A percentile compares a stretch with the other conserved stretches of the same genome.
phyloP scores from a whole-genome alignment of 805 yeast genomes.

The Starmera quercuum region DNA sequence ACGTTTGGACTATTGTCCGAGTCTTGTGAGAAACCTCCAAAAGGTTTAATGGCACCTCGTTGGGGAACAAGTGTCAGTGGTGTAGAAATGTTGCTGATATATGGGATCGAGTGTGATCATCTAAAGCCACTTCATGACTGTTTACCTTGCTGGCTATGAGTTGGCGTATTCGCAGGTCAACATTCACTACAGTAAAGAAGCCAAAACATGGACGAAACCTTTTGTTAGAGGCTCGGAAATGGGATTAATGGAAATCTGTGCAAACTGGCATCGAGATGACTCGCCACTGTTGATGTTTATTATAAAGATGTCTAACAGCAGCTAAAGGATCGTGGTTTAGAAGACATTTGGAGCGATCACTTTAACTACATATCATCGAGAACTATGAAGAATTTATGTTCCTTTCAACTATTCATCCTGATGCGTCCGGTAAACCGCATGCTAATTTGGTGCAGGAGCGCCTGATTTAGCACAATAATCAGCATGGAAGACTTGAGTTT shows the following conservation, averaged over 20 bases:
- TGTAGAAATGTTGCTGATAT: constrained; percentile 25
- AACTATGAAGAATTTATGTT: constrained; percentile 29
- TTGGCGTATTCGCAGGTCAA: constrained; percentile 30
- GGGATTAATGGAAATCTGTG: constrained; percentile 30
- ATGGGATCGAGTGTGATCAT: constrained; percentile 30
- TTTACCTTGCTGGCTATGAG: constrained; percentile 28
- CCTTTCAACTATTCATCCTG: constrained; percentile 31
- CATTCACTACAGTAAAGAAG: constrained; percentile 26
- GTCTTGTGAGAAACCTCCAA: constrained; percentile 27
- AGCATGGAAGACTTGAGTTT: constrained; percentile 32
- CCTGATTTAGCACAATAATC: constrained; percentile 26
- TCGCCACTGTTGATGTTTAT: constrained; percentile 29
- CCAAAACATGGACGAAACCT: constrained; percentile 31
- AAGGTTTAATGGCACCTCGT: constrained; percentile 30
- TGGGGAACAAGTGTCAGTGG: constrained; percentile 29
- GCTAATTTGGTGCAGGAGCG: constrained; percentile 28
- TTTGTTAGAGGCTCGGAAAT: constrained; percentile 23
- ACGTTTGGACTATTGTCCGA: constrained; percentile 24
- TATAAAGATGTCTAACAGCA: constrained; percentile 27
- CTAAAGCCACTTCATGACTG: constrained; percentile 30
- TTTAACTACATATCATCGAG: constrained; percentile 29
- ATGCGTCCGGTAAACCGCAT: constrained; percentile 30
- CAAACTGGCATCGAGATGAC: constrained; percentile 30
- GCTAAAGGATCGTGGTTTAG: constrained; percentile 28
- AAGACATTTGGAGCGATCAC: constrained; percentile 31